These are phyloP conservation scores for Ustilago loliicola DNA, from an alignment of 1,284 basidiomycete species.

Conservation along the genomic window DNA sequence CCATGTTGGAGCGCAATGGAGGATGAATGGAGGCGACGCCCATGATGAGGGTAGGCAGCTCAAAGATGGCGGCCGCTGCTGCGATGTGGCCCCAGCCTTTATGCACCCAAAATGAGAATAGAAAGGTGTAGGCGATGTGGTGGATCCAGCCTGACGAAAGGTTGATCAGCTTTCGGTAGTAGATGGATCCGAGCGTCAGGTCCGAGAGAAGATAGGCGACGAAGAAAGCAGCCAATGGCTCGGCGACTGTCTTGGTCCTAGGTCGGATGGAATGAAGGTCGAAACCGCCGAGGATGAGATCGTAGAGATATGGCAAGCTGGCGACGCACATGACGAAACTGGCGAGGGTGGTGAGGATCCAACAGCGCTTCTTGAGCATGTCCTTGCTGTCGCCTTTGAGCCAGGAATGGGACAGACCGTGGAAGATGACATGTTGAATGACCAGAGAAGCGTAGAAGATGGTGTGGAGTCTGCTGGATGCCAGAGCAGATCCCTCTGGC, in stretches of 20 bases:
- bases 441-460: slow-evolving; percentile 57
- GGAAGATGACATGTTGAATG: slow-evolving; percentile 63
- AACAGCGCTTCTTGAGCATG: slow-evolving; percentile 65
- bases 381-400: slow-evolving; percentile 54
- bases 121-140: slow-evolving; percentile 64
- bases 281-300: slow-evolving; percentile 58
- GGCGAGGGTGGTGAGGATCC: slow-evolving; percentile 69
- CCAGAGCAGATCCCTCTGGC: slow-evolving; percentile 34
- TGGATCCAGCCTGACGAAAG: slow-evolving; percentile 68
- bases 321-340: slow-evolving; percentile 61
- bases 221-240: slow-evolving; percentile 64
- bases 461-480: slow-evolving; percentile 34
- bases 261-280: slow-evolving; percentile 56
- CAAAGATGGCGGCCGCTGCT: slow-evolving; percentile 63
- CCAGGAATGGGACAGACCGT: slow-evolving; percentile 54
- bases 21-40: slow-evolving; percentile 64
- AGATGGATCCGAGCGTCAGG: slow-evolving; percentile 63
- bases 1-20: slow-evolving; percentile 66
- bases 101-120: slow-evolving; percentile 62
- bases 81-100: slow-evolving; percentile 63
- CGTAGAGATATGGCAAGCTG: slow-evolving; percentile 63
- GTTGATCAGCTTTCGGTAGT: slow-evolving; percentile 68
- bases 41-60: slow-evolving; percentile 69
- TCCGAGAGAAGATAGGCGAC: slow-evolving; percentile 67
- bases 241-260: slow-evolving; percentile 53